These are phyloP conservation scores for Phyllachora maydis DNA, from an alignment of 2,329 filamentous ascomycete genomes.

Conservation along the genomic window DNA sequence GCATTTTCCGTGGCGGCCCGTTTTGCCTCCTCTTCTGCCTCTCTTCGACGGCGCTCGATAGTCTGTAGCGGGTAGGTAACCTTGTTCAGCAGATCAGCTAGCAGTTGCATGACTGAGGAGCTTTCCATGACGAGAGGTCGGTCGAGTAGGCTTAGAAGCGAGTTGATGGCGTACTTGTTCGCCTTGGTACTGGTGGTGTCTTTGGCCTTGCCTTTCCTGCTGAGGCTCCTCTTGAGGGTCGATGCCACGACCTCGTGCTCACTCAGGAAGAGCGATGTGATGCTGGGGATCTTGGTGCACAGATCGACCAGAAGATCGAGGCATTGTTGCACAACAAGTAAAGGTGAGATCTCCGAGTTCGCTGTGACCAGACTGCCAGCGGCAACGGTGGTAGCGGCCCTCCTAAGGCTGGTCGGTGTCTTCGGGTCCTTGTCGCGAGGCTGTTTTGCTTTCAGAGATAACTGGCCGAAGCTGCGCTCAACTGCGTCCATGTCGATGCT, in stretches of 20 bases:
- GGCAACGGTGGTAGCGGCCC: constrained; percentile 41
- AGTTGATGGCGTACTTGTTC: constrained; percentile 80
- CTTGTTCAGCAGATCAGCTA: constrained; percentile 70
- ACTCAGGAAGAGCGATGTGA: constrained; percentile 79
- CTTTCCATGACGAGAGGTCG: constrained; percentile 94
- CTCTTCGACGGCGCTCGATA: constrained; percentile 66
- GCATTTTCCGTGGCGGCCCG: constrained; percentile 16
- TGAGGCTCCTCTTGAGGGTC: constrained; percentile 54
- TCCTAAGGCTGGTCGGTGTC: constrained; percentile 65
- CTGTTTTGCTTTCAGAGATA: constrained; percentile 80
- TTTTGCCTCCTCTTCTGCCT: constrained; percentile 34
- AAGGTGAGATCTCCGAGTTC: constrained; percentile 75
- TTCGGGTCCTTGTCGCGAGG: constrained; percentile 47
- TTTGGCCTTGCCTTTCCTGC: constrained; percentile 84
- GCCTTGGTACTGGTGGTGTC: constrained; percentile 60
- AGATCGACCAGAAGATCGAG: constrained; percentile 69
- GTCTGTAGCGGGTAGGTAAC: constrained; percentile 74
- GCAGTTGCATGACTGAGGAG: constrained; percentile 85
- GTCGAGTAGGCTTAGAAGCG: constrained; percentile 69
- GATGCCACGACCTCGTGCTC: constrained; percentile 66
- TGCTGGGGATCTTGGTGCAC: constrained; percentile 65
- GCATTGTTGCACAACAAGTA: constrained; percentile 92
- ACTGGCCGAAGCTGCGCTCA: constrained; percentile 83
- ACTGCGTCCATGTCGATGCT: constrained; percentile 85
- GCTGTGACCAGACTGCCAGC: constrained; percentile 23